Percentiles rank a stretch among this genome's conserved stretches.
These are phyloP conservation scores for Rhodomyrtus psidioides DNA, from an alignment of 441 rosid genomes.

Conservation along the genomic window DNA sequence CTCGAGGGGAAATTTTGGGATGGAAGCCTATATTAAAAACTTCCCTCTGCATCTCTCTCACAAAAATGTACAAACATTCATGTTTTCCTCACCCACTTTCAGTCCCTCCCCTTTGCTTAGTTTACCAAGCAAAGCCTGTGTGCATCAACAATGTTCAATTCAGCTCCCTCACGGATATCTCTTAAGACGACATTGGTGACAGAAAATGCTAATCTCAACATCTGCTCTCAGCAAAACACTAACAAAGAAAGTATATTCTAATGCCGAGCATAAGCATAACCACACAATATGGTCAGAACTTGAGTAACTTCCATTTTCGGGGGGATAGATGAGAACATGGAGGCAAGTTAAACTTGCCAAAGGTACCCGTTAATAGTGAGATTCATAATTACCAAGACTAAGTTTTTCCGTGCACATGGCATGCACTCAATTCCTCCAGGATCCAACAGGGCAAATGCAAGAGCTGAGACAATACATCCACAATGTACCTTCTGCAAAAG, in stretches of 20 bases:
- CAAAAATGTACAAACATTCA: background rate
- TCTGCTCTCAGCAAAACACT: background rate
- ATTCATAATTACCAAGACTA: constrained; percentile 39
- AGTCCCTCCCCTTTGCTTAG: background rate
- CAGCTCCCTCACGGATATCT: background rate
- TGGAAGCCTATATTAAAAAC: background rate
- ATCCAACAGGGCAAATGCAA: constrained; percentile 61
- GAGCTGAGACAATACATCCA: constrained; percentile 82
- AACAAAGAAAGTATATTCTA: background rate
- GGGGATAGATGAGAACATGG: background rate
- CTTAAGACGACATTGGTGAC: background rate
- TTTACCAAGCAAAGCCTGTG: background rate
- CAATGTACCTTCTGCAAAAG: constrained; percentile 78
- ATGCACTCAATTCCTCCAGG: constrained; percentile 92
- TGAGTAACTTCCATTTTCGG: background rate
- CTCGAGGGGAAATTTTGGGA: background rate
- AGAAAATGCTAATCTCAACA: background rate
- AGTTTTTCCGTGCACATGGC: constrained; percentile 62
- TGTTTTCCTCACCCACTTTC: background rate
- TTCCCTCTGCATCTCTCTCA: background rate
- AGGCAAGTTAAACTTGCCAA: background rate
- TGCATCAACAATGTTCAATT: background rate
- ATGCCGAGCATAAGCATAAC: background rate
- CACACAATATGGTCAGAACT: background rate
- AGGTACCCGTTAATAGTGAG: background rate